Base-by-base conservation (phyloP, 768 basidiomycete species). In the Tylopilus vinaceipallidus region DNA sequence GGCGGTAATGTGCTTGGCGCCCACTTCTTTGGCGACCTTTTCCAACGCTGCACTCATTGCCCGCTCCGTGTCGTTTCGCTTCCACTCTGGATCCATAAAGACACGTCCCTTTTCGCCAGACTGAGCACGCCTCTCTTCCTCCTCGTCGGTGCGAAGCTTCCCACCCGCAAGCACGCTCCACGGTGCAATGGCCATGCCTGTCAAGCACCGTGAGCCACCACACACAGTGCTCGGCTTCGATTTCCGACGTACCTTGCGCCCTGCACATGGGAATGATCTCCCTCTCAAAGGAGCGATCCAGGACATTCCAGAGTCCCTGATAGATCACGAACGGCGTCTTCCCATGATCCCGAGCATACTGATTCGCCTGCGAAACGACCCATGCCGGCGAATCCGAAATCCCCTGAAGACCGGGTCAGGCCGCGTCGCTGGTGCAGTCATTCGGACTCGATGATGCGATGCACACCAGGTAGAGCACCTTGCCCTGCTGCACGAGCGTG, bases 291-390 rank as follows among this genome's bases (percentile, higher is more conserved):
- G 75, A 74, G 33, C 81, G 71, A 5, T 70, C 54, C 49, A 76
- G 61, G 16, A 75, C 61, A 55, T 69, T 74, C 75, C 74, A 77
- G 7, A 45, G 50, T 3, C 76, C 80, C 64, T 78, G 80, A 59
- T 82, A 83, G 24, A 83, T 68, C 22, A 70, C 67, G 58, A 83
- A 84, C 3, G 76, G 80, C 0, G 76, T 73, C 45, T 76, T 62
- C 0, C 68, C 77, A 42, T 78, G 74, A 26, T 71, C 66, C 2
- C 74, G 66, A 12, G 79, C 78, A 50, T 79, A 81, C 48, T 75
- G 71, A 52, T 81, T 81, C 6, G 73, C 75, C 48, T 69, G 67
- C 8, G 73, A 48, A 13, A 79, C 77, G 6, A 79, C 52, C 76
- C 78, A 80, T 2, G 79, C 78, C 0, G 78, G 78, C 3, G 73